Evolutionary conservation across 805 yeast genomes (phyloP), one percentile per base, ranked within the genome.

Genomic region (Candida pseudofarinosa): DNA sequence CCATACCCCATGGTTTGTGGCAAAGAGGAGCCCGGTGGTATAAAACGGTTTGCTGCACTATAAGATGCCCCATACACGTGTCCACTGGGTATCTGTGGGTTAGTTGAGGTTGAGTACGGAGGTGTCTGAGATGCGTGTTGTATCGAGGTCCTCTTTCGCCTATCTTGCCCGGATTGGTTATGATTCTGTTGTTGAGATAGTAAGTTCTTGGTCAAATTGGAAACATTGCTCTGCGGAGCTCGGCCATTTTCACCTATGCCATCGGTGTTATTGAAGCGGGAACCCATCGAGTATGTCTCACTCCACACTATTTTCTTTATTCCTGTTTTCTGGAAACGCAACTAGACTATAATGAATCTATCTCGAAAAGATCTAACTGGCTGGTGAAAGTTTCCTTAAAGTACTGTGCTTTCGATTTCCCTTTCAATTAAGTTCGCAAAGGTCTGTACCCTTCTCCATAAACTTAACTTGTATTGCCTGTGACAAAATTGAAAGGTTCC

Each of bases 171-270:
- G 6, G n/a, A 6, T 14, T 14, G 20, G 13, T n/a, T 13, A 6
- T 34, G 37, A 15, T 3, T 26, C 18, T 37, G 39, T 10, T 12
- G 31, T 13, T 62, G 53, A 13, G 60, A 52, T 50, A 62, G 48
- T 40, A 62, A 49, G 42, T 54, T 62, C 38, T 51, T 59, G 32
- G 67, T 62, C 41, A 62, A 51, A 48, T 62, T 62, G 30, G 67
- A 62, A 31, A 62, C 45, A 30, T 19, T 26, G 12, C 33, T 30
- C 19, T n/a, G 19, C 19, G 16, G 19, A 19, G 39, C 15, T 19
- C 33, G 19, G 12, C 33, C 39, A n/a, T 26, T 13, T 15, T 32
- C 34, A 7, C 34, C 17, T n/a, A 32, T 32, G 34, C 34, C 32
- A 12, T 37, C 39, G 2, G 39, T 18, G 18, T 37, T 19, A 35